Percentiles rank a stretch among this genome's conserved stretches.
phyloP scores from a whole-genome alignment of 345 rosid genomes.

The Orychophragmus violaceus region DNA sequence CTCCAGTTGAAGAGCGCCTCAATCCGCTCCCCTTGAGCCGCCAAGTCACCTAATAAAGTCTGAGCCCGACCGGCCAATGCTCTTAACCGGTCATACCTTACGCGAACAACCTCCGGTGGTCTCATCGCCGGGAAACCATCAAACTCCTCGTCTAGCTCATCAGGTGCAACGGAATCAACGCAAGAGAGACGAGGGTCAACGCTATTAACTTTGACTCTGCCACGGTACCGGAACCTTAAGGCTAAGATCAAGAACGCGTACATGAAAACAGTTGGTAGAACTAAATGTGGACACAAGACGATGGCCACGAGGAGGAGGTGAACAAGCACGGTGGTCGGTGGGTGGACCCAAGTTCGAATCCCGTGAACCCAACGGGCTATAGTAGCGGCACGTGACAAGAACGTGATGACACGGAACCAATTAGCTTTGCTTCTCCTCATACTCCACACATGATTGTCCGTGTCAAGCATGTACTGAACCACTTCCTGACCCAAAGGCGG shows the following conservation, averaged over 20 bases:
- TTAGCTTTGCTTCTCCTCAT: slow-evolving; percentile 89
- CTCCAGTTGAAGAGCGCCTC: slow-evolving; percentile 80
- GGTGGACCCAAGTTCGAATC: slow-evolving; percentile 66
- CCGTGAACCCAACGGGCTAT: slow-evolving; percentile 66
- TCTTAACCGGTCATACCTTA: slow-evolving; percentile 71
- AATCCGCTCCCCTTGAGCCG: slow-evolving; percentile 79
- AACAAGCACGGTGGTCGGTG: slow-evolving; percentile 62
- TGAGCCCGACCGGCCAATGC: slow-evolving; percentile 83
- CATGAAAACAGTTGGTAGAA: slow-evolving; percentile 82
- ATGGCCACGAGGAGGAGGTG: slow-evolving; percentile 61
- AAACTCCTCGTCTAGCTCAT: slow-evolving; percentile 86
- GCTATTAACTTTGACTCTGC: slow-evolving; percentile 39
- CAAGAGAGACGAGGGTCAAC: slow-evolving; percentile 62
- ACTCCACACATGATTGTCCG: slow-evolving; percentile 87
- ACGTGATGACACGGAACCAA: slow-evolving; percentile 77
- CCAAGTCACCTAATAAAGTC: slow-evolving; percentile 69
- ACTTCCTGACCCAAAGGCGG: slow-evolving; percentile 83
- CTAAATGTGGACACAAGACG: slow-evolving; percentile 65
- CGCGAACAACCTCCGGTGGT: slow-evolving; percentile 47
- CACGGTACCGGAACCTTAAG: slow-evolving; percentile 52
- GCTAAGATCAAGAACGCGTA: slow-evolving; percentile 64
- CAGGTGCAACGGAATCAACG: slow-evolving; percentile 53
- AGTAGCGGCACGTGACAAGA: slow-evolving; percentile 53
- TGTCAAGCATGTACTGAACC: slow-evolving; percentile 75
- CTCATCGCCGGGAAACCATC: slow-evolving; percentile 70